Evolutionary conservation across 495 filamentous ascomycete species (phyloP).

Genomic region (Evernia prunastri): DNA sequence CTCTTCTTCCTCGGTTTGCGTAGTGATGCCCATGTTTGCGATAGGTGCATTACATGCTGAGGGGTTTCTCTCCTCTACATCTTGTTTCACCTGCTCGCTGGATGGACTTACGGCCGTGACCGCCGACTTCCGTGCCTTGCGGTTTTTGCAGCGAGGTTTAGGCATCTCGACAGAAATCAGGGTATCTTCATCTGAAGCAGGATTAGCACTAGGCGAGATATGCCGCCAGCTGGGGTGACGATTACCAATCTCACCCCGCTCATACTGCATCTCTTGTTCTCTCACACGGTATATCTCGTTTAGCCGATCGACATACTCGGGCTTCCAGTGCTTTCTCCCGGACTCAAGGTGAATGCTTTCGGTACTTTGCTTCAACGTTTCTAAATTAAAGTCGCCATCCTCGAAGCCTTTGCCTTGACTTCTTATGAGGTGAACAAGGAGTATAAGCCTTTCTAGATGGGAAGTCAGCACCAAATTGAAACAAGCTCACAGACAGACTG

Average conservation of each 20-base stretch:
- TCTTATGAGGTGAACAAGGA: slow-evolving; percentile 13
- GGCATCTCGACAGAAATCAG: neutral
- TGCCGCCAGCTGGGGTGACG: neutral
- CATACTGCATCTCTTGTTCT: slow-evolving; percentile 16
- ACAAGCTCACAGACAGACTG: slow-evolving; percentile 26
- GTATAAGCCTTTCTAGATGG: slow-evolving; percentile 16
- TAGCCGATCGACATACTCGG: neutral
- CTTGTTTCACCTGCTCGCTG: neutral
- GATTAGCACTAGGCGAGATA: neutral
- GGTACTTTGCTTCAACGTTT: slow-evolving; percentile 16
- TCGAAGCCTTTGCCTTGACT: neutral
- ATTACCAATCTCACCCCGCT: slow-evolving; percentile 10
- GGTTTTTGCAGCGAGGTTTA: neutral
- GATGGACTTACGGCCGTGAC: neutral
- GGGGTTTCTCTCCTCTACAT: neutral
- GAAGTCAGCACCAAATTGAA: neutral
- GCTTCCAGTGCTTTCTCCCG: neutral
- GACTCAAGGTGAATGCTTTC: neutral
- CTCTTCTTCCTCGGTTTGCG: neutral
- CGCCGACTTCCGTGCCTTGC: neutral
- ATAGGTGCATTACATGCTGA: neutral
- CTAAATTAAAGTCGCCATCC: slow-evolving; percentile 14
- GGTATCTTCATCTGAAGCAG: slow-evolving; percentile 2
- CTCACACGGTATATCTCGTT: slow-evolving; percentile 20
- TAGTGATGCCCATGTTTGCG: neutral